Evolutionary conservation across 176 grass and related monocot species (phyloP).

Genomic region (Echinochloa phyllopogon): DNA sequence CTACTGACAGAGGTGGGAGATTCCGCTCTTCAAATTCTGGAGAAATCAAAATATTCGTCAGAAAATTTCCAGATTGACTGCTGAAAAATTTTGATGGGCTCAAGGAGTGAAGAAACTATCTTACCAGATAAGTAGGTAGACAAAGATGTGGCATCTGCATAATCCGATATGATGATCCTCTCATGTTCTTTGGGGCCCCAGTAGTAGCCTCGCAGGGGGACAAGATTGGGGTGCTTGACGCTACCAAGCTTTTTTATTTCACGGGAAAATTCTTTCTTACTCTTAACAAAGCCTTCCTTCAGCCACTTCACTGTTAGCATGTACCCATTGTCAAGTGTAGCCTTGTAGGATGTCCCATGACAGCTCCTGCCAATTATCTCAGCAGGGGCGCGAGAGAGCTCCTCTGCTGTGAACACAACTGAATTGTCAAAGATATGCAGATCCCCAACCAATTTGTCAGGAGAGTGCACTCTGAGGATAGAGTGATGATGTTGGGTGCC

Average conservation of each 20-base stretch:
- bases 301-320: constrained; percentile 87
- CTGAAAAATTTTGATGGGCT: background rate
- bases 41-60: constrained; percentile 46
- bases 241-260: constrained; percentile 89
- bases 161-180: constrained; percentile 91
- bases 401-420: constrained; percentile 69
- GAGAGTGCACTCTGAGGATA: constrained; percentile 73
- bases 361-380: constrained; percentile 94
- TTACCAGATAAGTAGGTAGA: constrained; percentile 78
- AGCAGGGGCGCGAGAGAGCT: constrained; percentile 82
- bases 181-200: constrained; percentile 95
- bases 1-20: constrained; percentile 56
- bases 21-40: constrained; percentile 70
- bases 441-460: constrained; percentile 88
- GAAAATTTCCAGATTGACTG: background rate
- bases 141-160: constrained; percentile 70
- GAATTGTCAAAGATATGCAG: constrained; percentile 77
- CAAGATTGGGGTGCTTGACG: constrained; percentile 76
- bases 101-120: constrained; percentile 25
- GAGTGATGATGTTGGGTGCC: constrained; percentile 41
- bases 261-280: constrained; percentile 88
- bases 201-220: constrained; percentile 78
- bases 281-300: constrained; percentile 91
- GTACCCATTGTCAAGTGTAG: constrained; percentile 76
- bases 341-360: constrained; percentile 92